Percentiles rank a stretch among this genome's conserved stretches.
phyloP scores from a whole-genome alignment of 768 basidiomycete genomes.

The Psilocybe azurescens region DNA sequence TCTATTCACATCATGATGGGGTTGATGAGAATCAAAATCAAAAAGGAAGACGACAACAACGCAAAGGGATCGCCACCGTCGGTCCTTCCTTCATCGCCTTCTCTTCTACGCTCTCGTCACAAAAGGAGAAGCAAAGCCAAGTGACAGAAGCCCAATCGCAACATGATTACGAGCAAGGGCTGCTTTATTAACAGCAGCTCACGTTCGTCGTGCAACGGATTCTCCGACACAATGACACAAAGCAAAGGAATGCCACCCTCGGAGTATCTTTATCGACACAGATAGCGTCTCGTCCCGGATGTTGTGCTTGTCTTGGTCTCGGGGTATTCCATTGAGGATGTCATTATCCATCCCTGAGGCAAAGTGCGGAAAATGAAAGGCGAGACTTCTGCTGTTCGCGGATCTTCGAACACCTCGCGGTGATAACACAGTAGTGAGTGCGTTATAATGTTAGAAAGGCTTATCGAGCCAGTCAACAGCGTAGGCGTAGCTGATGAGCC shows the following conservation, averaged over 20 bases:
- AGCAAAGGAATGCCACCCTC: background rate
- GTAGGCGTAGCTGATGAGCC: background rate
- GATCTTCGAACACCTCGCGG: slow-evolving; percentile 5
- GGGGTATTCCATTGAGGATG: background rate
- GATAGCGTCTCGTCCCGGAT: background rate
- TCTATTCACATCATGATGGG: slow-evolving; percentile 1
- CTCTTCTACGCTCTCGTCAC: background rate
- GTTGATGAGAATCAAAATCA: background rate
- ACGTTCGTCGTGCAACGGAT: background rate
- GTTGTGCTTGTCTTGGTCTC: background rate
- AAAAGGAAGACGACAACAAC: background rate
- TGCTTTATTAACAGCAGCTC: background rate
- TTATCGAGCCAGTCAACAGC: slow-evolving; percentile 3
- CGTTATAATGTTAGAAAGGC: slow-evolving; percentile 6
- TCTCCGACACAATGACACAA: background rate
- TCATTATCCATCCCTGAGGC: background rate
- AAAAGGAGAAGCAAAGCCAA: slow-evolving; percentile 2
- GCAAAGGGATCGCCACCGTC: background rate
- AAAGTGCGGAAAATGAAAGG: background rate
- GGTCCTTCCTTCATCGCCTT: background rate
- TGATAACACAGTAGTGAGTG: background rate
- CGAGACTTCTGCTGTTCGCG: slow-evolving; percentile 1
- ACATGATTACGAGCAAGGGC: background rate
- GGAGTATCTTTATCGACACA: slow-evolving; percentile 6
- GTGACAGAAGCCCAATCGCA: background rate